Conservation (phyloP, 177 flowering plant genomes). For the Telopea speciosissima region DNA sequence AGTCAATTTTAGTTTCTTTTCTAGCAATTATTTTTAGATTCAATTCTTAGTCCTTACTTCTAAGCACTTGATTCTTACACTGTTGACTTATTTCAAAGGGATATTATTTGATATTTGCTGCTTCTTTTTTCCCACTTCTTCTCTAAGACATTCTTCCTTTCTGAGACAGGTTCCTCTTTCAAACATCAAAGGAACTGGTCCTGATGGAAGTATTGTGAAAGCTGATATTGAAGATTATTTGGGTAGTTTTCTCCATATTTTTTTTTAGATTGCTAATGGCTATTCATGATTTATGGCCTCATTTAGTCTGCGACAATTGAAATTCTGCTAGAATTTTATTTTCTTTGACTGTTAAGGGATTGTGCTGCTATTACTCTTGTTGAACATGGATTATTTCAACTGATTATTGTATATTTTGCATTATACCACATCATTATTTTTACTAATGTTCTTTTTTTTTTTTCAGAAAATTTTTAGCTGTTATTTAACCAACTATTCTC, state of each 20-base stretch:
- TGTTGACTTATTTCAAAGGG: not conserved
- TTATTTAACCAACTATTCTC: not conserved
- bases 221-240: slow-evolving; percentile 95
- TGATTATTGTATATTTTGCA: not conserved
- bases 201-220: slow-evolving; percentile 88
- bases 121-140: not conserved
- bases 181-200: slow-evolving; percentile 90
- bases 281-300: not conserved
- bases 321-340: not conserved
- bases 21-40: not conserved
- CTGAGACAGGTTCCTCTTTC: slow-evolving; percentile 62
- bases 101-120: not conserved
- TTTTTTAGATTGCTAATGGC: not conserved
- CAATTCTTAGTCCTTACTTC: not conserved
- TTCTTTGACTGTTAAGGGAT: not conserved
- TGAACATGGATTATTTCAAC: not conserved
- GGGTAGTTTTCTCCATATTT: slow-evolving; percentile 42
- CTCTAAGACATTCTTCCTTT: too few relatives aligned
- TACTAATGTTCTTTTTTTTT: not conserved
- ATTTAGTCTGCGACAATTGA: not conserved
- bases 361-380: not conserved
- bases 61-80: not conserved
- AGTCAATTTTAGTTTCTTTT: slow-evolving; percentile 11
- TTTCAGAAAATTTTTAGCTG: not conserved
- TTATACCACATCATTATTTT: not conserved